Evolutionary conservation across 805 yeast species (phyloP).

Genomic region (Hanseniaspora nectarophila): DNA sequence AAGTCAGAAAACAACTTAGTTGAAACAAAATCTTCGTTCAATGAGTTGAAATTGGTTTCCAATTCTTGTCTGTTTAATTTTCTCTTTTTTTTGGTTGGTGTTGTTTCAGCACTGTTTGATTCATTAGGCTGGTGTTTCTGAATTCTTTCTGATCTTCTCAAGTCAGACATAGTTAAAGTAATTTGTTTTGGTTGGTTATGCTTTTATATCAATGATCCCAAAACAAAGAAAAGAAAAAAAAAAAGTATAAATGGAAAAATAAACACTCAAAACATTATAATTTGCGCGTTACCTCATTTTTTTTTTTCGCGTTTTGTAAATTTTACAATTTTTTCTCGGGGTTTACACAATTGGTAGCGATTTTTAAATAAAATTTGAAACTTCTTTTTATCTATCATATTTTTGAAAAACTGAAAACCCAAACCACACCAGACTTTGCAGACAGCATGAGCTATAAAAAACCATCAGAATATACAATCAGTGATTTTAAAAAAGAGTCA

Average conservation of each 20-base stretch:
- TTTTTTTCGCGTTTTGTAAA: too few species aligned
- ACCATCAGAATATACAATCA: background rate
- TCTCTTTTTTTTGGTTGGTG: slow-evolving; percentile 21
- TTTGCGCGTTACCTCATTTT: background rate
- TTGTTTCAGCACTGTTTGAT: background rate
- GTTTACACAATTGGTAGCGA: background rate
- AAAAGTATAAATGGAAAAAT: background rate
- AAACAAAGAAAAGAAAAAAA: background rate
- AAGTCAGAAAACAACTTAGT: slow-evolving; percentile 42
- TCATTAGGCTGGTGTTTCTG: background rate
- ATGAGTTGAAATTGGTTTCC: slow-evolving; percentile 22
- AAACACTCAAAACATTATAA: background rate
- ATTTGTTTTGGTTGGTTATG: background rate
- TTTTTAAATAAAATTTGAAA: too few species aligned
- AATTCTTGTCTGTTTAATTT: slow-evolving; percentile 16
- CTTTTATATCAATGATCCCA: background rate
- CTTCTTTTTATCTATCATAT: too few species aligned
- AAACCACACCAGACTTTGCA: too few species aligned
- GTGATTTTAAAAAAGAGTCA: too few species aligned
- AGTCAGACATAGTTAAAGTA: background rate
- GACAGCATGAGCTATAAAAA: background rate
- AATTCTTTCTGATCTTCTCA: slow-evolving; percentile 11
- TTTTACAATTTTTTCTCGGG: too few species aligned
- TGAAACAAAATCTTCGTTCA: slow-evolving; percentile 36
- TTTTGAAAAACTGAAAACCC: too few species aligned